Percentiles rank a stretch among this genome's conserved stretches.
Conservation (phyloP, 257 asterid genomes). For the Primulina huaijiensis region DNA sequence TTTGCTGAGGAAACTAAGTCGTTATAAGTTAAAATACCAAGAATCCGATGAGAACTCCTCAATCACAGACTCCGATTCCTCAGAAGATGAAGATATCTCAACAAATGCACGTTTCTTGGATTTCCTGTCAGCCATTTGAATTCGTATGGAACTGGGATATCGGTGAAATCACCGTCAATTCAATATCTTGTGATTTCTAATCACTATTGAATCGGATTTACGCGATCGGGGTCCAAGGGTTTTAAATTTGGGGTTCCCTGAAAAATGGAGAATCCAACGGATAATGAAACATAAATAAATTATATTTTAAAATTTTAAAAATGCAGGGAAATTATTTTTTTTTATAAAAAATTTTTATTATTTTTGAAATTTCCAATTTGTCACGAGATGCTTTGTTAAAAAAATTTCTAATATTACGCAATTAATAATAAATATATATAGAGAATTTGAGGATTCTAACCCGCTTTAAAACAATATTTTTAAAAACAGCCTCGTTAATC, state of each 20-base stretch:
- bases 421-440: too few relatives aligned
- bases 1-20: background rate
- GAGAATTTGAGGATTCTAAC: too few relatives aligned
- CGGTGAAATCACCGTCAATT: background rate
- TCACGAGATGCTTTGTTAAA: too few relatives aligned
- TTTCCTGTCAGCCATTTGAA: conserved; percentile 22
- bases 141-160: background rate
- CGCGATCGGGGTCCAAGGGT: background rate
- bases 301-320: too few relatives aligned
- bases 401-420: too few relatives aligned
- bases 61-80: conserved; percentile 30
- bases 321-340: too few relatives aligned
- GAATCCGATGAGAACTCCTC: conserved; percentile 38
- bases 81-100: conserved; percentile 38
- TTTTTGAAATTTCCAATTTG: too few relatives aligned
- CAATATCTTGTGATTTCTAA: background rate
- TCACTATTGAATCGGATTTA: background rate
- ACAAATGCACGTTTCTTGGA: conserved; percentile 29
- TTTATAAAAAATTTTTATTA: too few relatives aligned
- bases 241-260: background rate
- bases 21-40: conserved; percentile 28
- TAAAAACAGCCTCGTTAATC: too few relatives aligned
- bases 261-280: background rate
- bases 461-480: too few relatives aligned
- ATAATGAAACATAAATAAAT: too few relatives aligned